A percentile compares a stretch with the other conserved stretches of the same genome.
Conservation (phyloP, 2,329 filamentous ascomycete species). For the Ceratocystis papillata region DNA sequence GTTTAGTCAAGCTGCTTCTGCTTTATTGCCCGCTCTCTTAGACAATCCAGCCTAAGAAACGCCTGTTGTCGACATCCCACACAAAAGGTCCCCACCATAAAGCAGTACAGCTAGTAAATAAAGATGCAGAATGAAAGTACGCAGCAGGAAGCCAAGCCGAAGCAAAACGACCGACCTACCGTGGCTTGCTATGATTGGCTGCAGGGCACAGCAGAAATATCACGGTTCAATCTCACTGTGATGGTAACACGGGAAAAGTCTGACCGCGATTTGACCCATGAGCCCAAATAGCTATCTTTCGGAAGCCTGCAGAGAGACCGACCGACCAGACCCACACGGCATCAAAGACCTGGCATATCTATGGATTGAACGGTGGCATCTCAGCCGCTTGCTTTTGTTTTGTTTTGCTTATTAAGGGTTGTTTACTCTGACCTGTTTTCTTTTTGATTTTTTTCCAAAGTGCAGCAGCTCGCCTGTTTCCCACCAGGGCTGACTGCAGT, state of each 20-base stretch:
- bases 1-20: background rate
- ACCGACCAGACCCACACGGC: background rate
- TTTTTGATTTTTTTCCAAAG: background rate
- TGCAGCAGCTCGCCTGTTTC: background rate
- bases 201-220: background rate
- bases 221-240: background rate
- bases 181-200: background rate
- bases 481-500: background rate
- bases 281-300: background rate
- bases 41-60: background rate
- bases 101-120: background rate
- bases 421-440: background rate
- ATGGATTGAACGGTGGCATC: background rate
- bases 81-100: background rate
- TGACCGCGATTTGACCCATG: background rate
- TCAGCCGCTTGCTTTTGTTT: background rate
- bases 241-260: background rate
- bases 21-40: background rate
- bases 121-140: background rate
- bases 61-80: background rate
- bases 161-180: background rate
- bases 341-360: background rate
- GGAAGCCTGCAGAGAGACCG: background rate
- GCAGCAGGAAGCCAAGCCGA: background rate
- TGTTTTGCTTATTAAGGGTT: background rate